Evolutionary conservation across 495 filamentous ascomycete species (phyloP).

Genomic region (Xylaria grammica): DNA sequence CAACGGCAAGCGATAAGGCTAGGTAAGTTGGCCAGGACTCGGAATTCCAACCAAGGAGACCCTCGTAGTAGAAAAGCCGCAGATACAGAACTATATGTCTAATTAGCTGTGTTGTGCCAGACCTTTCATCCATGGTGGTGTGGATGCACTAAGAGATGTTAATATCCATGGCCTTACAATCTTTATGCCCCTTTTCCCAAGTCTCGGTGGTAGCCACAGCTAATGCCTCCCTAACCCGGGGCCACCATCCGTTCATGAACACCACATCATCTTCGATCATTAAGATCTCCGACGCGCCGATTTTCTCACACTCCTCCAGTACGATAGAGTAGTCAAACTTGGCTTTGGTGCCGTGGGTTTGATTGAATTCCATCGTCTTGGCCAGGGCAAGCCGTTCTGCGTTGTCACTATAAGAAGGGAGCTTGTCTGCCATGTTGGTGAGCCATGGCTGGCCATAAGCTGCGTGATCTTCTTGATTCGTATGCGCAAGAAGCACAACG

Average conservation of each 20-base stretch:
- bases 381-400: constrained; percentile 29
- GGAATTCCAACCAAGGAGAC: constrained; percentile 60
- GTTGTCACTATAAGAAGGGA: constrained; percentile 50
- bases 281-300: constrained; percentile 51
- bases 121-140: neutral
- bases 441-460: constrained; percentile 58
- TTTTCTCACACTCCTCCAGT: constrained; percentile 54
- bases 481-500: constrained; percentile 59
- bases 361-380: constrained; percentile 27
- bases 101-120: too few species aligned
- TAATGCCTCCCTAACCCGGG: constrained; percentile 48
- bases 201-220: constrained; percentile 33
- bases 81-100: constrained; percentile 59
- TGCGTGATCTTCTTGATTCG: constrained; percentile 52
- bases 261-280: constrained; percentile 64
- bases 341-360: constrained; percentile 27
- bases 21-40: constrained; percentile 56
- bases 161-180: too few species aligned
- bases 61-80: constrained; percentile 64
- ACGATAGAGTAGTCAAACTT: constrained; percentile 57
- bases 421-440: constrained; percentile 46
- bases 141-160: neutral
- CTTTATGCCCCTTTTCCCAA: constrained; percentile 24
- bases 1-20: constrained; percentile 35
- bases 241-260: constrained; percentile 57